Evolutionary conservation across 139 green algal genomes (phyloP).

Genomic region (Chloropicon primus): DNA sequence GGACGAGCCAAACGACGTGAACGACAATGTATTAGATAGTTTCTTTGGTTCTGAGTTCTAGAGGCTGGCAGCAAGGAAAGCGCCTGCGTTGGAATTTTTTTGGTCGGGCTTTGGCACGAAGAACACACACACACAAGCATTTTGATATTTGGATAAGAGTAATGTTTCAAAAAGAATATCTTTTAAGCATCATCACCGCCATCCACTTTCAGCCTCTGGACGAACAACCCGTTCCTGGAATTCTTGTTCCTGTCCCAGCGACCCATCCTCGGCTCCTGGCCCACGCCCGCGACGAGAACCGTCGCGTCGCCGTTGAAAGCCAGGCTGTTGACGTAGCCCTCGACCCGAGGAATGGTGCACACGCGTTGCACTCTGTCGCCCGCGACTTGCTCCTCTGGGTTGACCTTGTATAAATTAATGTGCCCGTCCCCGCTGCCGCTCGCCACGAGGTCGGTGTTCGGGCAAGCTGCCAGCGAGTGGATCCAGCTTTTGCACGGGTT

Average conservation of each 20-base stretch:
- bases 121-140: too few relatives aligned
- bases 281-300: neutral
- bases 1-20: neutral
- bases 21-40: neutral
- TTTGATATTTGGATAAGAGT: too few relatives aligned
- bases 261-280: slow-evolving; percentile 80
- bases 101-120: neutral
- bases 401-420: neutral
- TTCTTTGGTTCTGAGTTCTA: neutral
- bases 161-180: too few relatives aligned
- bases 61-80: neutral
- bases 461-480: neutral
- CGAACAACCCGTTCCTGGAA: slow-evolving; percentile 68
- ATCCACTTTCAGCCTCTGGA: slow-evolving; percentile 46
- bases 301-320: neutral
- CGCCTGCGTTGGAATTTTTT: too few relatives aligned
- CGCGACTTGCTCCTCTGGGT: neutral
- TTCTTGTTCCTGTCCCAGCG: slow-evolving; percentile 56
- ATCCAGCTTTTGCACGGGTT: neutral
- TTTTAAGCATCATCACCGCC: neutral
- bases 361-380: neutral
- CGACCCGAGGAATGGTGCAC: neutral
- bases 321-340: neutral
- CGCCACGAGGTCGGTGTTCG: neutral
- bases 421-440: neutral